Conservation (phyloP, 495 filamentous ascomycete species). For the Lophiotrema nucula region DNA sequence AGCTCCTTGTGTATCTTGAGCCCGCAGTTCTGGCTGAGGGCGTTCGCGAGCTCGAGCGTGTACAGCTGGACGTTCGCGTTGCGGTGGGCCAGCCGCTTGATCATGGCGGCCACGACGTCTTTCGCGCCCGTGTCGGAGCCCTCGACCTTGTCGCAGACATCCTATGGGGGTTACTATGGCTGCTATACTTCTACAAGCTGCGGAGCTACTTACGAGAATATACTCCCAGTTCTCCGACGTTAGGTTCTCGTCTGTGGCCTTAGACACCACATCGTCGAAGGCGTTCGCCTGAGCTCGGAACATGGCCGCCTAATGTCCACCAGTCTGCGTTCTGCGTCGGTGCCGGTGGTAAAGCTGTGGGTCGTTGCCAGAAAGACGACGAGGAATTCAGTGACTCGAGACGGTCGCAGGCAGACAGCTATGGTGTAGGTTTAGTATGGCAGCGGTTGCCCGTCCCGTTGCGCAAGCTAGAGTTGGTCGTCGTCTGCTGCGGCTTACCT, state of each 20-base stretch:
- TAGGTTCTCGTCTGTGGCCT: constrained; percentile 95
- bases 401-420: too few species aligned
- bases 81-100: constrained; percentile 91
- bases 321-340: too few species aligned
- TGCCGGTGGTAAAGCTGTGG: too few species aligned
- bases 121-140: constrained; percentile 69
- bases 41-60: constrained; percentile 93
- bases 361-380: too few species aligned
- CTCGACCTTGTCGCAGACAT: constrained; percentile 92
- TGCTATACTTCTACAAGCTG: not conserved
- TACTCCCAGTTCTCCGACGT: constrained; percentile 98
- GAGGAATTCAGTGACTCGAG: too few species aligned
- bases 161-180: constrained; percentile 47
- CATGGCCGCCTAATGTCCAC: constrained; percentile 57
- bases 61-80: constrained; percentile 99
- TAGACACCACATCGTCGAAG: constrained; percentile 81
- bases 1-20: constrained; percentile 88
- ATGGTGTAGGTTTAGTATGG: too few species aligned
- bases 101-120: constrained; percentile 90
- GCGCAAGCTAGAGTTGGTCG: too few species aligned
- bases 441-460: too few species aligned
- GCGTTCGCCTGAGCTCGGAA: constrained; percentile 78
- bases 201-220: constrained; percentile 64
- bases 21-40: constrained; percentile 93
- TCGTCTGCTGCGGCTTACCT: too few species aligned